A percentile compares a stretch with the other conserved stretches of the same genome.
Evolutionary conservation across 164 flowering plant species (phyloP).

Genomic region (Chimonanthus praecox): DNA sequence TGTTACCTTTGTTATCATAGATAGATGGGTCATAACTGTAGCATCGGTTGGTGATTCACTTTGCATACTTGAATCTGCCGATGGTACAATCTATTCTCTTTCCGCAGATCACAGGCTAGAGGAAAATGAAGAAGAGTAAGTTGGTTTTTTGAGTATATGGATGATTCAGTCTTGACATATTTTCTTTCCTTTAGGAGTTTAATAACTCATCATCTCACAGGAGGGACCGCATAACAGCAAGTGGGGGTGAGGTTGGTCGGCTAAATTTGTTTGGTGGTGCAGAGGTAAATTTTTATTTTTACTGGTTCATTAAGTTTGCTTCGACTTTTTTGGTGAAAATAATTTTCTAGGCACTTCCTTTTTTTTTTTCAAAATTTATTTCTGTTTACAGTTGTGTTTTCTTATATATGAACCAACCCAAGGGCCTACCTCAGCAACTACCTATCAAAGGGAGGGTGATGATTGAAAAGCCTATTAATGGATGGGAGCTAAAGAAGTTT

Average conservation of each 20-base stretch:
- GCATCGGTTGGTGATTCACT: conserved; percentile 98
- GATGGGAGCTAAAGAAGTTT: too few relatives aligned
- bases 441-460: too few relatives aligned
- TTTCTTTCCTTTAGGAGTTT: neutral
- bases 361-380: too few relatives aligned
- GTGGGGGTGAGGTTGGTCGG: conserved; percentile 98
- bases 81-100: conserved; percentile 64
- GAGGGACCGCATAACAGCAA: conserved; percentile 73
- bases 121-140: conserved; percentile 83
- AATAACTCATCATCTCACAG: conserved; percentile 29
- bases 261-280: conserved; percentile 89
- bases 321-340: too few relatives aligned
- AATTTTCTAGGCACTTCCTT: too few relatives aligned
- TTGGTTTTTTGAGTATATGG: neutral
- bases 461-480: too few relatives aligned
- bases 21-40: conserved; percentile 85
- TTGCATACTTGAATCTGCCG: conserved; percentile 89
- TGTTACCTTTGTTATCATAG: conserved; percentile 85
- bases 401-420: too few relatives aligned
- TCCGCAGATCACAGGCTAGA: conserved; percentile 97
- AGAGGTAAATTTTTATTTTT: conserved; percentile 40
- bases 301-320: neutral
- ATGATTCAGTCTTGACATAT: neutral
- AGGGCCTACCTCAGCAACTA: too few relatives aligned
- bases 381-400: too few relatives aligned